Evolutionary conservation across 768 basidiomycete species (phyloP).

Genomic region (Holtermanniella nyarrowii): DNA sequence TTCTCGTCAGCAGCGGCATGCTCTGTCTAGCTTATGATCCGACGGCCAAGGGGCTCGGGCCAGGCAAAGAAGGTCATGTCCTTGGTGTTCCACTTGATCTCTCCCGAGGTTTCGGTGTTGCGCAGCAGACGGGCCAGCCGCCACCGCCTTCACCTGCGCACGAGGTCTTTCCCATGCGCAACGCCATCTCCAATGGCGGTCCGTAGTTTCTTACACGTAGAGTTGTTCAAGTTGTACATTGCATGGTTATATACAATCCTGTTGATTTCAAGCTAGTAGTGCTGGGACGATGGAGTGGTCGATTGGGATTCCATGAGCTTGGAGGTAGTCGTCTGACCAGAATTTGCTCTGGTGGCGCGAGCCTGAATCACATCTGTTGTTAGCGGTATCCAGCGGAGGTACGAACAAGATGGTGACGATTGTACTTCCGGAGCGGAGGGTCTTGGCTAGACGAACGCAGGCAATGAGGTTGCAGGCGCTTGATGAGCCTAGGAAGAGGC

Average conservation of each 20-base stretch:
- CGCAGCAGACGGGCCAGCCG: neutral
- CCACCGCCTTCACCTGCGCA: neutral
- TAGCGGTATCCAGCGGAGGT: neutral
- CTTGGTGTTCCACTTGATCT: neutral
- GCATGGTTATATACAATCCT: no score
- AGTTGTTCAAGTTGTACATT: no score
- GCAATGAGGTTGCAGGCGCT: constrained; percentile 95
- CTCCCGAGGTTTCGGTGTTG: neutral
- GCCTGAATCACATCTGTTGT: constrained; percentile 72
- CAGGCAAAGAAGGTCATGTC: constrained; percentile 12
- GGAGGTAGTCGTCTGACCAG: constrained; percentile 38
- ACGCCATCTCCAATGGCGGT: neutral
- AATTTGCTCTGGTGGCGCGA: constrained; percentile 79
- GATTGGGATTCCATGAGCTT: constrained; percentile 17
- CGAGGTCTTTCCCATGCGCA: neutral
- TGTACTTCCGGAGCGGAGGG: constrained; percentile 56
- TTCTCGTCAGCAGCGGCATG: constrained; percentile 67
- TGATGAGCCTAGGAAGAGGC: constrained; percentile 88
- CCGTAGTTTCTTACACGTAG: no score
- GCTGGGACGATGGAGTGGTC: constrained; percentile 14
- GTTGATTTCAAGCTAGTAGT: no score
- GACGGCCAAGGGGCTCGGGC: constrained; percentile 10
- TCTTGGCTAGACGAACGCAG: constrained; percentile 66
- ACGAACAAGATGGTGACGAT: constrained; percentile 75
- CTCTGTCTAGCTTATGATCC: constrained; percentile 30